Evolutionary conservation across 1,284 basidiomycete genomes (phyloP), one percentile per base, ranked within the genome.

Genomic region (Heterobasidion occidentale): DNA sequence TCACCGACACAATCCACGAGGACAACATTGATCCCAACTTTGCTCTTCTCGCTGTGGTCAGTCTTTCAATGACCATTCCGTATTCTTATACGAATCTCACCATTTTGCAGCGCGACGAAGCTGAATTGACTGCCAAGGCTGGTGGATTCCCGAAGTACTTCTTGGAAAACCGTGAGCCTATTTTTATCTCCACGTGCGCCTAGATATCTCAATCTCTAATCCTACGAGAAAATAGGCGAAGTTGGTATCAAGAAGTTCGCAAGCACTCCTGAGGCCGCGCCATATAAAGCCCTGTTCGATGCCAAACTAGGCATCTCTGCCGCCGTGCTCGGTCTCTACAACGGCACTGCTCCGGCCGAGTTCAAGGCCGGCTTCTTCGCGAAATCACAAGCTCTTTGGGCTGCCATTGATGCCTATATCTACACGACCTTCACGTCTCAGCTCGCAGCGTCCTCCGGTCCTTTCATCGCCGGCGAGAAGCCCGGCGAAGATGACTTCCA

Each of bases 11-110:
- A 59, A 68, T 84, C 52, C 84, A 86, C 68, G 74, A 76, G 38
- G 77, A 78, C 49, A 70, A 70, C 47, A 73, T 78, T 61, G 82
- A 86, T 65, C 82, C 84, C 56, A 86, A 86, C 71, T 77, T 80
- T 59, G 68, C 73, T 9, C 51, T 76, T 33, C 65, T 83, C 15
- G 67, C 80, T 42, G 71, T 74, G 44, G 76, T 83, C 60, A 64
- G 78, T 19, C 12, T 11, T 7, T 53, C 27, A 27, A 42, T n/a
- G 38, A 12, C 11, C 38, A 42, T 42, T 12, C n/a, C 38, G n/a
- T 48, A 19, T 9, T 20, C 19, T 33, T 11, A n/a, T 7, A 20
- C 27, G n/a, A 42, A 6, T 34, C 42, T n/a, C 4, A 48, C 17
- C 45, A 33, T 27, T 27, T 49, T 61, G 79, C 20, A 52, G 75